Conservation (phyloP, 768 basidiomycete species). For the Terana coerulea region DNA sequence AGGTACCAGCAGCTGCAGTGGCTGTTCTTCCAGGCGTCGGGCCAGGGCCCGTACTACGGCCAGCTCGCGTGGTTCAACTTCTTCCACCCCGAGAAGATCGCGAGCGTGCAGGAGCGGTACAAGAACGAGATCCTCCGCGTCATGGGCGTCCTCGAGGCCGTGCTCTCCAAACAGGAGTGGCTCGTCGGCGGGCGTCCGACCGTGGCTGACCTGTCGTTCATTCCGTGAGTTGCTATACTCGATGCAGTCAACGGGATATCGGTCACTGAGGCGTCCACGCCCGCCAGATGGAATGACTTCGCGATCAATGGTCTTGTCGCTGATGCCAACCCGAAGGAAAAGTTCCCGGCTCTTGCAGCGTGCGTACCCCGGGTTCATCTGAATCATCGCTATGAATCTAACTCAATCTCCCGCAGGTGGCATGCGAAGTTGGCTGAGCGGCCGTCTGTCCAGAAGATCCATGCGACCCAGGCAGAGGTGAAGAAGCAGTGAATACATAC, state of each 20-base stretch:
- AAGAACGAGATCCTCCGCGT: constrained; percentile 20
- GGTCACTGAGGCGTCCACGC: neutral
- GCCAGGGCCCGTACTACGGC: constrained; percentile 20
- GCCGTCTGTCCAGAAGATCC: constrained; percentile 11
- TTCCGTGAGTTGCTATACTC: constrained; percentile 10
- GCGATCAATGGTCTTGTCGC: constrained; percentile 2
- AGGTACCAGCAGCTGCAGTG: constrained; percentile 13
- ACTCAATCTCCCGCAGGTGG: constrained; percentile 10
- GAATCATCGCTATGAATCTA: neutral
- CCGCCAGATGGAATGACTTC: constrained; percentile 11
- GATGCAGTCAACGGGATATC: neutral
- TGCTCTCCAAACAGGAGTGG: constrained; percentile 20
- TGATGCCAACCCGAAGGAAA: constrained; percentile 7
- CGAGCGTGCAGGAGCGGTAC: constrained; percentile 20
- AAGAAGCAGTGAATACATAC: too few relatives aligned
- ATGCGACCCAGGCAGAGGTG: constrained; percentile 1
- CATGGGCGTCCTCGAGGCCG: constrained; percentile 18
- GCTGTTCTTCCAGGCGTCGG: constrained; percentile 34
- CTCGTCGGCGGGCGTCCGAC: constrained; percentile 17
- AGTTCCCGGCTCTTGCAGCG: constrained; percentile 12
- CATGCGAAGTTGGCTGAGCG: constrained; percentile 10
- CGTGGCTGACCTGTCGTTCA: constrained; percentile 17
- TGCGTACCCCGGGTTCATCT: neutral
- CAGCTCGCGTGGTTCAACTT: constrained; percentile 17
- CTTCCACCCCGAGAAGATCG: constrained; percentile 21